Base-by-base conservation (phyloP, 768 basidiomycete species). In the Asterophora parasitica region DNA sequence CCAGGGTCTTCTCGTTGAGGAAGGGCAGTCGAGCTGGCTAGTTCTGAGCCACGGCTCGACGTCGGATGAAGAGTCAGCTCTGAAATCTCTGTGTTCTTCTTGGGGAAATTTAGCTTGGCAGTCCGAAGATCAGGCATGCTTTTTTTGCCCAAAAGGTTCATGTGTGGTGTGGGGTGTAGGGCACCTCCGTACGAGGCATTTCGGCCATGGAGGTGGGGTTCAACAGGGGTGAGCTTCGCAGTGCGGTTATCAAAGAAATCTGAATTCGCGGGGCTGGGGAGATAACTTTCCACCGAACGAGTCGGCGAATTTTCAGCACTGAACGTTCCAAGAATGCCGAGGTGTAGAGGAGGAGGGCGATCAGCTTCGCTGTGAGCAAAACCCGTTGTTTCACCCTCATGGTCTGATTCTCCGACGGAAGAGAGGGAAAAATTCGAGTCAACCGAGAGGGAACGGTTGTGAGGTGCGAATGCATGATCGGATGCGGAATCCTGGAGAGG, bases 91-190 rank as follows among this genome's bases (percentile, higher is more conserved):
- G 61, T 60, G 44, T 53, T 48, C 44, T 61, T 61, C 44, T 48
- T 54, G 48, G 48, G 58, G 50, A 69, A 65, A 44, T 68, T 69
- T 32, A 75, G 59, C 38, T 72, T 77, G 26, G 73, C 68, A 12
- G 67, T 78, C 20, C 87, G 78, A 39, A 95, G 70, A 60, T 96
- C 92, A 6, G 93, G 92, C 48, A 95, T 72, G 48, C 90, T 92
- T 66, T 93, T 89, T 72, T 91, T 93, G 28, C 72, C 72, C 2
- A 66, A 57, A 26, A 83, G 61, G 26, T 66, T 69, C 39, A 61
- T 59, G 44, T 67, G 70, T 31, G 60, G 62, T 50, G 68, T 61
- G 51, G 54, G 66, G 51, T 58, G 68, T 47, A 48, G 67, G 53
- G 63, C 73, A 34, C 59, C 70, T 45, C 69, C 76, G 55, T 72